Conservation (phyloP, 1,284 basidiomycete genomes). For the Vanrija humicola region DNA sequence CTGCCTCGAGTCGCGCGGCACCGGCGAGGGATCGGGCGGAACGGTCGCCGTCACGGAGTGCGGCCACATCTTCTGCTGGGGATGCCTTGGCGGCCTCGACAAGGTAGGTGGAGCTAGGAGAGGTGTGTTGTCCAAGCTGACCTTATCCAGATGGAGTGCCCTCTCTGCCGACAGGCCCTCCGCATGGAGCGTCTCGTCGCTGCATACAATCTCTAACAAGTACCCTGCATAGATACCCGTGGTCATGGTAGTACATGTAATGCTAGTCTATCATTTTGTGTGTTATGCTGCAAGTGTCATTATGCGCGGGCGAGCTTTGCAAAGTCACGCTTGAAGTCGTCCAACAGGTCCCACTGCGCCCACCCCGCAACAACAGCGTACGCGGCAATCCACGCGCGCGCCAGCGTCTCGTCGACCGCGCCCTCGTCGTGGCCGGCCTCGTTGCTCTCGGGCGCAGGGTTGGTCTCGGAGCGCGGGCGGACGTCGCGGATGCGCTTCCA, state of each 20-base stretch:
- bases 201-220: slow-evolving; percentile 69
- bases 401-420: slow-evolving; percentile 30
- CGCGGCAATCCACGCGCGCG: slow-evolving; percentile 75
- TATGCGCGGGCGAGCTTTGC: no score
- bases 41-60: slow-evolving; percentile 78
- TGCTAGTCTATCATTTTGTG: no score
- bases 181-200: slow-evolving; percentile 69
- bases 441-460: slow-evolving; percentile 5
- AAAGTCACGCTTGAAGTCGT: slow-evolving; percentile 50
- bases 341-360: slow-evolving; percentile 82
- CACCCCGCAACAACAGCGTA: slow-evolving; percentile 68
- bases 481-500: slow-evolving; percentile 13
- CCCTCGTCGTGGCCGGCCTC: slow-evolving; percentile 16
- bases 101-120: slow-evolving; percentile 53
- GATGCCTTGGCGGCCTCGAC: slow-evolving; percentile 89
- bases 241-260: no score
- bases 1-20: slow-evolving; percentile 77
- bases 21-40: slow-evolving; percentile 48
- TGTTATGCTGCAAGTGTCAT: no score
- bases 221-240: background rate
- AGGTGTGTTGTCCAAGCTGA: background rate
- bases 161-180: slow-evolving; percentile 75
- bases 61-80: slow-evolving; percentile 92
- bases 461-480: slow-evolving; percentile 3
- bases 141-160: slow-evolving; percentile 57